phyloP scores from a whole-genome alignment of 192 early-diverging fungal genomes.

The Kickxella alabastrina region DNA sequence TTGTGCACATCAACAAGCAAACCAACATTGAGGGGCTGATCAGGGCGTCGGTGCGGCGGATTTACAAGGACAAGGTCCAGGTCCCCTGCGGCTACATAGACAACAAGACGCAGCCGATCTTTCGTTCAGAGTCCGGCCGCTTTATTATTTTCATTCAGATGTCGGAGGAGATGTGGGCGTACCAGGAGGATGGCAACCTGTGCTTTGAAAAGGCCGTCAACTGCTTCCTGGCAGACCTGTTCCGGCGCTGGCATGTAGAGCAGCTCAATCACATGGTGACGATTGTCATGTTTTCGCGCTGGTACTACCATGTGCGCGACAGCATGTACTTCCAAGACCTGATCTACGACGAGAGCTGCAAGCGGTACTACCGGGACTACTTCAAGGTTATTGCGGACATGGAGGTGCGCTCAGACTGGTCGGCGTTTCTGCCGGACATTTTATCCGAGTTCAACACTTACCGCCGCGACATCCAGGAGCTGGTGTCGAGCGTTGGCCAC shows the following conservation, averaged over 20 bases:
- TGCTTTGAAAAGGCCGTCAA: slow-evolving; percentile 91
- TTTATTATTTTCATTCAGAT: slow-evolving; percentile 95
- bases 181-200: slow-evolving; percentile 95
- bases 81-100: slow-evolving; percentile 76
- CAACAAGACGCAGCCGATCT: slow-evolving; percentile 76
- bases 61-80: slow-evolving; percentile 67
- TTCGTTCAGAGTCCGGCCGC: slow-evolving; percentile 90
- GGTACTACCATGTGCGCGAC: slow-evolving; percentile 66
- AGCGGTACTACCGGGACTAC: slow-evolving; percentile 82
- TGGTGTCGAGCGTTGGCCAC: slow-evolving; percentile 19
- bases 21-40: slow-evolving; percentile 68
- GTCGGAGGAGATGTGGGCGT: slow-evolving; percentile 96
- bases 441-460: slow-evolving; percentile 45
- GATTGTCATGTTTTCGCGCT: slow-evolving; percentile 88
- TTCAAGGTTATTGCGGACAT: slow-evolving; percentile 94
- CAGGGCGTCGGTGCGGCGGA: slow-evolving; percentile 71
- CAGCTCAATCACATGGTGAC: slow-evolving; percentile 93
- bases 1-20: slow-evolving; percentile 75
- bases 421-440: slow-evolving; percentile 58
- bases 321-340: slow-evolving; percentile 45
- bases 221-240: slow-evolving; percentile 85
- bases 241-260: slow-evolving; percentile 74
- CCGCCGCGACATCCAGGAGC: slow-evolving; percentile 47
- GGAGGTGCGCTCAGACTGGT: slow-evolving; percentile 56
- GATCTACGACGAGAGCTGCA: slow-evolving; percentile 51